Conservation (phyloP, 1,284 basidiomycete genomes). For the Sutorius eximius region DNA sequence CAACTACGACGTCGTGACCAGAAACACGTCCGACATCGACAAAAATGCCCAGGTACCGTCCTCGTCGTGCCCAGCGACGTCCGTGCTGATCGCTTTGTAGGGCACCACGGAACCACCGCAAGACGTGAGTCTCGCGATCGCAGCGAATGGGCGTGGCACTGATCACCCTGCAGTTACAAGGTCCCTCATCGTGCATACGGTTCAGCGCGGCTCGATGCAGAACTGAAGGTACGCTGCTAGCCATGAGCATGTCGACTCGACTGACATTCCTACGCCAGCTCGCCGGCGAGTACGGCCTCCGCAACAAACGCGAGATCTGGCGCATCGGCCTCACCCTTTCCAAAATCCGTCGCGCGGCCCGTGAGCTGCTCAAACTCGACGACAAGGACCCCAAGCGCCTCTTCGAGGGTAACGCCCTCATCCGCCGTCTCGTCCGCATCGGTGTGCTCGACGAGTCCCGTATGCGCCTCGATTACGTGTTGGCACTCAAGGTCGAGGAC, state of each 20-base stretch:
- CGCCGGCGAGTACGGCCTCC: constrained; percentile 99
- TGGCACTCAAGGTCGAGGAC: constrained; percentile 98
- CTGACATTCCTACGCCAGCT: constrained; percentile 54
- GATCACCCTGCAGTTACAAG: constrained; percentile 79
- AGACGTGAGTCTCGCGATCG: constrained; percentile 85
- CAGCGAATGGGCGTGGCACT: constrained; percentile 58
- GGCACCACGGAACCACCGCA: constrained; percentile 86
- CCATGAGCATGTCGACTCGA: background rate
- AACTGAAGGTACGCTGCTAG: constrained; percentile 82
- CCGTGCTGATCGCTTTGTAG: constrained; percentile 47
- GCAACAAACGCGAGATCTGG: constrained; percentile 99
- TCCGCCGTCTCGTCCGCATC: constrained; percentile 98
- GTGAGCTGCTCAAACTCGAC: constrained; percentile 99
- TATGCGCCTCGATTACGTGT: constrained; percentile 99
- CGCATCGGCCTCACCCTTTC: constrained; percentile 97
- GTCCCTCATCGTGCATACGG: constrained; percentile 98
- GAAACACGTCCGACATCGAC: constrained; percentile 50
- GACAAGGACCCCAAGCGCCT: constrained; percentile 99
- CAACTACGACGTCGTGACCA: background rate
- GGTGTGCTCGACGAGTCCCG: constrained; percentile 99
- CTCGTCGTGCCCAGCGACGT: constrained; percentile 19
- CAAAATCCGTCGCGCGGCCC: constrained; percentile 99
- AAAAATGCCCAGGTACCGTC: constrained; percentile 79
- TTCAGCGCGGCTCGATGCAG: constrained; percentile 97
- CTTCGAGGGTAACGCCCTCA: constrained; percentile 99